Conservation (phyloP, 2,329 filamentous ascomycete species). For the Curvularia sp. region DNA sequence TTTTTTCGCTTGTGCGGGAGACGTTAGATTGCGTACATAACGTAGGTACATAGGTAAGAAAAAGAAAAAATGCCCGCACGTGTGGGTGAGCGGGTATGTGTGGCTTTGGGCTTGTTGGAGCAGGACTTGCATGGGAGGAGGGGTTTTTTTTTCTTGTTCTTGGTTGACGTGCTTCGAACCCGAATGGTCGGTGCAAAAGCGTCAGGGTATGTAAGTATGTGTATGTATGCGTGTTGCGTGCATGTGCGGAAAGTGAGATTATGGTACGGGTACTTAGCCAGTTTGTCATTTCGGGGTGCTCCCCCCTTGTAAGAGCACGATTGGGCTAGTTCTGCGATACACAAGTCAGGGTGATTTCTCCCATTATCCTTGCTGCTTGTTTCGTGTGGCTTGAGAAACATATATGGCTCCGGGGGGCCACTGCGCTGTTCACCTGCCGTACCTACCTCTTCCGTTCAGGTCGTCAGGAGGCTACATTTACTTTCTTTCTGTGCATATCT, state of each 20-base stretch:
- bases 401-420: background rate
- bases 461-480: background rate
- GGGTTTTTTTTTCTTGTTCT: too few species aligned
- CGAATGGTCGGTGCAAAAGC: too few species aligned
- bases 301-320: background rate
- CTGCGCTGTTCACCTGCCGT: background rate
- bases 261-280: background rate
- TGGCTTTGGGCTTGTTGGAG: too few species aligned
- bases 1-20: too few species aligned
- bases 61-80: too few species aligned
- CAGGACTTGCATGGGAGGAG: too few species aligned
- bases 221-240: background rate
- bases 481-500: background rate
- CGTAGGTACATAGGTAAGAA: too few species aligned
- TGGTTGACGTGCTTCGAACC: too few species aligned
- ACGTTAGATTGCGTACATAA: too few species aligned
- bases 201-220: background rate
- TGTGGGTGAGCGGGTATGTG: too few species aligned
- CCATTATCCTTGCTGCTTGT: background rate
- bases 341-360: background rate
- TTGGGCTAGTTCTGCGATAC: background rate
- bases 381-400: background rate
- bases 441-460: background rate
- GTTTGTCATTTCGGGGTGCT: background rate
- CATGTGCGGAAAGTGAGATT: background rate